Evolutionary conservation across 1,284 basidiomycete genomes (phyloP), one percentile per base, ranked within the genome.

Genomic region (Ceratobasidium sp.): DNA sequence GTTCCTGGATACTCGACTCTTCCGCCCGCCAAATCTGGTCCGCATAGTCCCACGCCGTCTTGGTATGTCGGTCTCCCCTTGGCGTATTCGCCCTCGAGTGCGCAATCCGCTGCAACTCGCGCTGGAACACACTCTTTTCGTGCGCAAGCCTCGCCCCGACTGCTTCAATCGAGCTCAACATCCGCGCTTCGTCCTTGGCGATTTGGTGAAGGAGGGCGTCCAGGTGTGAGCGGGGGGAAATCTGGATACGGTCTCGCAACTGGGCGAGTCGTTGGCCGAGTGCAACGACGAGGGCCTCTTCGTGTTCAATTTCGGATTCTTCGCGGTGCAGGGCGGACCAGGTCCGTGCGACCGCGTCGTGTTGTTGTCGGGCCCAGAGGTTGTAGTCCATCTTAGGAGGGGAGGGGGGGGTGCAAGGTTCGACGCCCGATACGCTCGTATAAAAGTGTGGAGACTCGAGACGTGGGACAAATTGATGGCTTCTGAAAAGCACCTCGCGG

Each of bases 231-330:
- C 62, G 62, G 10, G 62, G 62, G n/a, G 47, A 53, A 35, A 65
- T 10, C 35, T 65, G 62, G 50, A 65, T 65, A 4, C 49, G 47
- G 50, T 65, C 62, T 15, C 62, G 47, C 32, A 43, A 35, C 27
- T 43, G 62, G 13, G 49, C 34, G n/a, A 65, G 49, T 32, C 62
- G 62, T 31, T 53, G 49, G 20, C 49, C 50, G 38, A 65, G 62
- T 17, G 35, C 32, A 34, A 65, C 62, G 10, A 65, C 62, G 43
- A 65, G 35, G 25, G 62, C 62, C 50, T 65, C 62, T 54, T 65
- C 62, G 10, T 38, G 62, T 50, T 65, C 62, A 38, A 65, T 65
- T 25, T 65, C 62, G 50, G 52, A 47, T 65, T 65, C 62, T 54
- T 65, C 62, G 34, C 62, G 62, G 2, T n/a, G 20, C 12, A 65